Evolutionary conservation across 2,329 filamentous ascomycete species (phyloP).

Genomic region (Madurella fahalii): DNA sequence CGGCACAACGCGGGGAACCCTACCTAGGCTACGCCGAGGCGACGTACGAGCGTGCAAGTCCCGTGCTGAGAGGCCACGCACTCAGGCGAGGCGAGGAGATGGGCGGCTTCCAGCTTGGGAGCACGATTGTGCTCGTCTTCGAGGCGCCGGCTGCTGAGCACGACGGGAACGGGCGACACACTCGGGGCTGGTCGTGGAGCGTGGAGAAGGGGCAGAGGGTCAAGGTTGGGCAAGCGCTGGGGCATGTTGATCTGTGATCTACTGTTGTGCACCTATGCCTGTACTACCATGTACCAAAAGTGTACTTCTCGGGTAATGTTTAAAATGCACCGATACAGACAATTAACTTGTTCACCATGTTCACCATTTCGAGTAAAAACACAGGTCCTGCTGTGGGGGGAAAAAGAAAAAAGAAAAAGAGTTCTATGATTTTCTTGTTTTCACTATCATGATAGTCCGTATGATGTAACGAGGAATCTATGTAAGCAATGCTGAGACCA

Average conservation of each 20-base stretch:
- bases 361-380: too few species aligned
- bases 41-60: slow-evolving; percentile 74
- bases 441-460: too few species aligned
- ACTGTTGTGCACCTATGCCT: background rate
- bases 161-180: slow-evolving; percentile 47
- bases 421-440: too few species aligned
- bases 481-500: background rate
- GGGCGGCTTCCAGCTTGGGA: slow-evolving; percentile 95
- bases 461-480: background rate
- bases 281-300: background rate
- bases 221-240: slow-evolving; percentile 83
- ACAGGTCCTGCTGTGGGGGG: too few species aligned
- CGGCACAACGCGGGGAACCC: slow-evolving; percentile 68
- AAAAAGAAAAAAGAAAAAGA: background rate
- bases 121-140: slow-evolving; percentile 92
- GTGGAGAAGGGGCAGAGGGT: slow-evolving; percentile 84
- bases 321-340: too few species aligned
- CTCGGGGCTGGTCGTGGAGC: slow-evolving; percentile 76
- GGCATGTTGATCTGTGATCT: slow-evolving; percentile 54
- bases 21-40: slow-evolving; percentile 93
- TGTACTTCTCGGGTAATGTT: too few species aligned
- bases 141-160: slow-evolving; percentile 76
- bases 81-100: slow-evolving; percentile 89
- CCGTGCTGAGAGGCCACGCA: slow-evolving; percentile 76
- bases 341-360: too few species aligned